Evolutionary conservation across 768 basidiomycete genomes (phyloP), one percentile per base, ranked within the genome.

Genomic region (Galerina marginata): DNA sequence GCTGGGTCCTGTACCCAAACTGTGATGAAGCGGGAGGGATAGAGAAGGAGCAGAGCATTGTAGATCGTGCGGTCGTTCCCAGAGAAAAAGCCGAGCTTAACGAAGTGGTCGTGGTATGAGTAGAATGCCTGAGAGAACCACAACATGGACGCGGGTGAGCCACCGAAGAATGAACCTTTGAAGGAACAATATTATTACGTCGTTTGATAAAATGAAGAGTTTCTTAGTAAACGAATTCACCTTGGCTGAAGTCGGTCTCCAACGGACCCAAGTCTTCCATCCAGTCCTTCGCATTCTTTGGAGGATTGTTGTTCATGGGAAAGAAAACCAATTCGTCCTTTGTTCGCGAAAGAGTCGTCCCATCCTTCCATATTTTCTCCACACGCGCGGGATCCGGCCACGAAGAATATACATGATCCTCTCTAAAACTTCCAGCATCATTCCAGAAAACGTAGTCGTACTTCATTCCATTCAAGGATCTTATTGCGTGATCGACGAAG

Each of bases 361-460:
- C 80, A 23, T 76, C 70, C 25, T 74, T 60, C 74, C 77, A 85
- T 3, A 85, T 61, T 33, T 77, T 59, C 20, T 77, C 68, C 1
- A 86, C 72, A 5, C 81, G 70, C 3, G 38, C 63, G 1, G 72
- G 67, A 56, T 79, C 75, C 1, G 86, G 86, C 85, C 86, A 86
- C 9, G 44, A 44, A 2, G 54, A 57, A 64, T 81, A 87, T 3
- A 60, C 58, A 65, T 86, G 82, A 0, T 74, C 65, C 12, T 69
- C 60, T 23, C 82, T 68, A 62, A 88, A 84, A 59, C 81, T 81
- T 11, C 79, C 82, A 5, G 83, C 81, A 63, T 86, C 85, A n/a
- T 71, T 77, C 85, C 84, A 87, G 62, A 86, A 86, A 2, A 78
- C 82, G 69, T 83, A 87, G 12, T 83, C 79, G 61, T 83, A 84